A percentile compares a stretch with the other conserved stretches of the same genome.
These are phyloP conservation scores for Penicillium glabrum DNA, from an alignment of 2,329 filamentous ascomycete genomes.

Conservation along the genomic window DNA sequence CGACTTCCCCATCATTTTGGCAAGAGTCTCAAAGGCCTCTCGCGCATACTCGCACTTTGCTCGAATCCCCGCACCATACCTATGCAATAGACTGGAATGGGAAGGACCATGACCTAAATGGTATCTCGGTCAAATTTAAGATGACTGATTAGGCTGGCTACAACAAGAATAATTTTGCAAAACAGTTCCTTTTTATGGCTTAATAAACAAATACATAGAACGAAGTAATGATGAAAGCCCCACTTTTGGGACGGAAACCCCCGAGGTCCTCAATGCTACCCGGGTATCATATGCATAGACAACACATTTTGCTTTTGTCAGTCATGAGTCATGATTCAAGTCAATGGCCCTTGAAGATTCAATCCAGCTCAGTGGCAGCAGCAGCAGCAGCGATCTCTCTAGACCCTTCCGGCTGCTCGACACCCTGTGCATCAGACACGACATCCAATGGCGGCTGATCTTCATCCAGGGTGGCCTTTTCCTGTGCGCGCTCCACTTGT, in stretches of 20 bases:
- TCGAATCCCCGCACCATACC: too few relatives aligned
- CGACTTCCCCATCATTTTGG: too few relatives aligned
- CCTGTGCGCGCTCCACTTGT: conserved; percentile 25
- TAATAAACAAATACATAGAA: neutral
- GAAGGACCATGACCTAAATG: neutral
- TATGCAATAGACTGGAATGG: neutral
- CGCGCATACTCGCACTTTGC: too few relatives aligned
- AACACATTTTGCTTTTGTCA: conserved; percentile 2
- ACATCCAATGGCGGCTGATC: neutral
- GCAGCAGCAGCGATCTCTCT: neutral
- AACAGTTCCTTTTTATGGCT: neutral
- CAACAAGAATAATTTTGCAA: neutral
- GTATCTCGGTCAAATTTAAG: neutral
- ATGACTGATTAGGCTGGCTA: neutral
- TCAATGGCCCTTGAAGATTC: neutral
- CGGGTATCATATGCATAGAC: conserved; percentile 13
- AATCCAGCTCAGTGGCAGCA: neutral
- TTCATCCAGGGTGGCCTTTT: neutral
- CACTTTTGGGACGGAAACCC: neutral
- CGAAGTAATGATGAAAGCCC: neutral
- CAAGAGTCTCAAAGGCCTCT: too few relatives aligned
- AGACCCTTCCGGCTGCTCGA: neutral
- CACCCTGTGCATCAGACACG: neutral
- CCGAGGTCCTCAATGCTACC: conserved; percentile 16
- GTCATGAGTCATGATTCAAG: conserved; percentile 9